Base-by-base conservation (phyloP, 192 early-diverging fungal genomes). In the Gonapodya prolifera region DNA sequence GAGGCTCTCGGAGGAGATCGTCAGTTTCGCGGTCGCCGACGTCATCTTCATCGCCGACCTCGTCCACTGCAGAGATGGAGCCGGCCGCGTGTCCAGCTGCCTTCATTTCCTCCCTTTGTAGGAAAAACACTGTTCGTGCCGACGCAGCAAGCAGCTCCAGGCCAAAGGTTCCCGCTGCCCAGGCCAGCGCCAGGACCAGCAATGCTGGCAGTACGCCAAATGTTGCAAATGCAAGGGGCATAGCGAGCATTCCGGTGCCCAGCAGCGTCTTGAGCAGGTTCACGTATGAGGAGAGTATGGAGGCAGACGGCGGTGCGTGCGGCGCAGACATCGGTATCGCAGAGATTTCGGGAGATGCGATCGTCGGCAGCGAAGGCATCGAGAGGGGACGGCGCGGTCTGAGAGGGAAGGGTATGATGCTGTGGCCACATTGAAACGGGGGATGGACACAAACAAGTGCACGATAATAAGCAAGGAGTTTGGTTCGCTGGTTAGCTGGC, bases 231-330 rank as follows among this genome's bases (percentile, higher is more conserved):
- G 96, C 96, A 69, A 89, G 87, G 31, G 96, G 94, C 97, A 99
- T 97, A 34, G 96, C 96, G 31, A 99, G 84, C 94, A 98, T 96
- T 1, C 96, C 98, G 69, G 92, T 90, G n/a, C 96, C 96, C 8
- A 98, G 84, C 80, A 99, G 97, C 0, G 96, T 99, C 79, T 99
- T 99, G 35, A 92, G 87, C 35, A 99, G 85, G 80, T 98, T 99
- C 75, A 95, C 87, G 2, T 87, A 82, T 2, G 91, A 93, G 36
- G 88, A 89, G 34, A 83, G 69, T 0, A 91, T 80, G 1, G 93
- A 89, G 13, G 91, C 94, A 1, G 87, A 91, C 13, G 85, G 84
- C 78, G n/a, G n/a, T n/a, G n/a, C n/a, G n/a, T n/a, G n/a, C n/a
- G n/a, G n/a, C n/a, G n/a, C n/a, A n/a, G n/a, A n/a, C n/a, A n/a